Conservation (phyloP, 2,329 filamentous ascomycete species). For the Fusarium euwallaceae region DNA sequence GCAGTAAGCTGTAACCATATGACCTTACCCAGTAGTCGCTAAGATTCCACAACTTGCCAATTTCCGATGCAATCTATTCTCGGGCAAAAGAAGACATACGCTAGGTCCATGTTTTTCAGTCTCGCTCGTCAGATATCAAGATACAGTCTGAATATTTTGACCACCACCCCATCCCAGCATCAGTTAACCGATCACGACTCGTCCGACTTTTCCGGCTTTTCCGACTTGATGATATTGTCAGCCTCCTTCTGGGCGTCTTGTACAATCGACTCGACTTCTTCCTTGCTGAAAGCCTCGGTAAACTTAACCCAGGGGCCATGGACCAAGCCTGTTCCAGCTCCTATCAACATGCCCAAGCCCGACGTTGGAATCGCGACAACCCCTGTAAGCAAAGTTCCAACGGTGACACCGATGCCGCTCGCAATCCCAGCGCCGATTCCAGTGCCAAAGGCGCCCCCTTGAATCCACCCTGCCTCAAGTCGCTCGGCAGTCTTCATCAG, state of each 20-base stretch:
- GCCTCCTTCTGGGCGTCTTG: constrained; percentile 37
- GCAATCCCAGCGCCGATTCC: constrained; percentile 41
- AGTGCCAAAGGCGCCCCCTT: constrained; percentile 40
- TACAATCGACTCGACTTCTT: constrained; percentile 34
- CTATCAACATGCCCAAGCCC: constrained; percentile 36
- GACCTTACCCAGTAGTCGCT: neutral
- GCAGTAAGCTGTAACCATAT: neutral
- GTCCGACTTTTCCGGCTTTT: neutral
- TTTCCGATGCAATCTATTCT: neutral
- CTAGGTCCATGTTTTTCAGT: neutral
- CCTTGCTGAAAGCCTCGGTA: constrained; percentile 37
- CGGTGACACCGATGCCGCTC: constrained; percentile 32
- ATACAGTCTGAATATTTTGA: neutral
- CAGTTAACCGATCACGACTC: neutral
- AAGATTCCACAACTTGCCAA: neutral
- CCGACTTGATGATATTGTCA: constrained; percentile 26
- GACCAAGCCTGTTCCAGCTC: constrained; percentile 34
- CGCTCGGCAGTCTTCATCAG: constrained; percentile 41
- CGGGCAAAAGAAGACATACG: neutral
- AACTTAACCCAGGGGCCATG: constrained; percentile 42
- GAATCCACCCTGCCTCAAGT: constrained; percentile 37
- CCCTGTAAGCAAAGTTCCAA: constrained; percentile 35
- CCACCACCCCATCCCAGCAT: neutral
- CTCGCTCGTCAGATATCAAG: neutral
- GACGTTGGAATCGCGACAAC: constrained; percentile 39